These are phyloP conservation scores for Hygrocybe coccinea DNA, from an alignment of 768 basidiomycete species.

Conservation along the genomic window DNA sequence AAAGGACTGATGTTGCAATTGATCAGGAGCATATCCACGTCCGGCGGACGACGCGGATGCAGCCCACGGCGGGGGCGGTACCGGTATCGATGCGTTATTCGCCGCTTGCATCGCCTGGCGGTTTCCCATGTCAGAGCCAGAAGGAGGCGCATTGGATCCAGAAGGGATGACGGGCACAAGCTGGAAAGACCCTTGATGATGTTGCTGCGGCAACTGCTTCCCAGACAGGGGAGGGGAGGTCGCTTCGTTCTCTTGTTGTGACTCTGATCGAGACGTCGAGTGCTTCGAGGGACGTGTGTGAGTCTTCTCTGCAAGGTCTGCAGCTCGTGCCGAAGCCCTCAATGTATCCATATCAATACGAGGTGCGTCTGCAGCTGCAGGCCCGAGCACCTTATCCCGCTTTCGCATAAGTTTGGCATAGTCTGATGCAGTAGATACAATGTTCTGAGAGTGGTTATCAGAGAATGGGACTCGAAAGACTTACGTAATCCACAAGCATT, in stretches of 20 bases:
- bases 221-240: conserved; percentile 29
- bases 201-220: conserved; percentile 29
- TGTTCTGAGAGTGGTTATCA: not conserved
- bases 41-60: conserved; percentile 18
- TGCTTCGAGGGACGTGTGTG: conserved; percentile 20
- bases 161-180: conserved; percentile 38
- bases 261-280: conserved; percentile 8
- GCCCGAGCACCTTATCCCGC: conserved; percentile 55
- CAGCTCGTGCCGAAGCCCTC: conserved; percentile 64
- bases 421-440: conserved; percentile 42
- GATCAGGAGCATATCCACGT: conserved; percentile 25
- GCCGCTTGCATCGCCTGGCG: conserved; percentile 17
- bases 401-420: conserved; percentile 82
- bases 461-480: conserved; percentile 23
- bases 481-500: conserved; percentile 82
- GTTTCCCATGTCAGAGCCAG: conserved; percentile 13
- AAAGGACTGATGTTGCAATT: conserved; percentile 44
- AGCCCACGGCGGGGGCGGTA: conserved; percentile 22
- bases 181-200: conserved; percentile 62
- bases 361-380: conserved; percentile 51
- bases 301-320: conserved; percentile 40
- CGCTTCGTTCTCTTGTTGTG: conserved; percentile 26
- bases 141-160: conserved; percentile 6
- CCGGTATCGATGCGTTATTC: not conserved
- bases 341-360: conserved; percentile 73